Conservation (phyloP, 2,329 filamentous ascomycete species). For the Aspergillus thermomutatus region DNA sequence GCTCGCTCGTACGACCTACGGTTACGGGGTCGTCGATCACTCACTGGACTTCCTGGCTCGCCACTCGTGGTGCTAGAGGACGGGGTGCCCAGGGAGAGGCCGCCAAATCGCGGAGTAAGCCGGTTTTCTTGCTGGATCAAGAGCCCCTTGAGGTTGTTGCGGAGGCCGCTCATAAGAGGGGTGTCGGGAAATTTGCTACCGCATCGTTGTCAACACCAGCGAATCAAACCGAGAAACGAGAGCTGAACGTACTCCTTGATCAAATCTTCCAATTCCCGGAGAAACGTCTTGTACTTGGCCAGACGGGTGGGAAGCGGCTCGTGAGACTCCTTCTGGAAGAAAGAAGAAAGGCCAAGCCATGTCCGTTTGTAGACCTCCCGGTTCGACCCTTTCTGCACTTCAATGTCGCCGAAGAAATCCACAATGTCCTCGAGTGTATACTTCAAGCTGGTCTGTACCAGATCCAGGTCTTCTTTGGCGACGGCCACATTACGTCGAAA, state of each 20-base stretch:
- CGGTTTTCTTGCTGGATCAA: conserved; percentile 29
- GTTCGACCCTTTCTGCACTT: conserved; percentile 21
- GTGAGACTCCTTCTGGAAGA: conserved; percentile 47
- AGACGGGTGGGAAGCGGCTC: conserved; percentile 48
- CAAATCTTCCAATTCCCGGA: conserved; percentile 44
- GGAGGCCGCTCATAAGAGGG: conserved; percentile 23
- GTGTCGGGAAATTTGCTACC: conserved; percentile 26
- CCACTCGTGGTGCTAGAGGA: conserved; percentile 25
- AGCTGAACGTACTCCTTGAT: conserved; percentile 45
- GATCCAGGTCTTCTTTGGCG: conserved; percentile 47
- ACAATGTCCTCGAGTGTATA: conserved; percentile 52
- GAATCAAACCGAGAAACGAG: conserved; percentile 1
- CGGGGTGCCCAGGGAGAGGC: conserved; percentile 22
- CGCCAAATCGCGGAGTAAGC: conserved; percentile 23
- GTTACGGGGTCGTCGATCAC: conserved; percentile 25
- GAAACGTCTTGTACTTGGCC: conserved; percentile 49
- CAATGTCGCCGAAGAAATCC: conserved; percentile 43
- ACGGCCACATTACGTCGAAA: conserved; percentile 37
- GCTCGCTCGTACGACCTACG: conserved; percentile 36
- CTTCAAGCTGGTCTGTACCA: conserved; percentile 48
- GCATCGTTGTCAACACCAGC: conserved; percentile 4
- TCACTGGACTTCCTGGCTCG: conserved; percentile 26
- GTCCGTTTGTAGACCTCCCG: conserved; percentile 44
- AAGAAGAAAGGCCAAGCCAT: conserved; percentile 50
- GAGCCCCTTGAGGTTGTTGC: conserved; percentile 24